These are phyloP conservation scores for Gossypium bickii DNA, from an alignment of 345 rosid species.

Conservation along the genomic window DNA sequence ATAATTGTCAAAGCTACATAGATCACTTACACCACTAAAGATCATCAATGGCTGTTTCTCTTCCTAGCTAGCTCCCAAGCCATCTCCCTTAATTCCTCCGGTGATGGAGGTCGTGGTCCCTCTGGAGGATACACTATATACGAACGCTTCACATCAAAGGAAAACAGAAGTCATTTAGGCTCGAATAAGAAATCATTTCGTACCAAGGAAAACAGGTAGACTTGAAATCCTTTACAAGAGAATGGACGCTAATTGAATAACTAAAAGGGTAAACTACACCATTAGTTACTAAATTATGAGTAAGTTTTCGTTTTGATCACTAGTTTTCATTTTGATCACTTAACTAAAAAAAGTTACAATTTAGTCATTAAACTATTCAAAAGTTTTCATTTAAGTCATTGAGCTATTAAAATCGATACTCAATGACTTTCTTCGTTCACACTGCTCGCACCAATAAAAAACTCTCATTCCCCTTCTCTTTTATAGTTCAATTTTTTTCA, in stretches of 20 bases:
- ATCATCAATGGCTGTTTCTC: conserved; percentile 27
- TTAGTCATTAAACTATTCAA: no score
- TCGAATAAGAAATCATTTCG: background rate
- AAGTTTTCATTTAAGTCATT: no score
- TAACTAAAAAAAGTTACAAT: no score
- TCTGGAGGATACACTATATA: conserved; percentile 53
- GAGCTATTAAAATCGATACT: no score
- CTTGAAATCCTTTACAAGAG: background rate
- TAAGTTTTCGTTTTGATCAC: no score
- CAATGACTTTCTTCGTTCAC: no score
- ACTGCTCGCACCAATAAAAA: no score
- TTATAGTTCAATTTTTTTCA: no score
- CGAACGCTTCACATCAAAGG: conserved; percentile 39
- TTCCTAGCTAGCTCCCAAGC: conserved; percentile 54
- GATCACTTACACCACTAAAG: conserved; percentile 12
- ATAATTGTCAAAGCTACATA: background rate
- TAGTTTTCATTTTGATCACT: no score
- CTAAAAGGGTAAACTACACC: no score
- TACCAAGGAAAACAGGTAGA: background rate
- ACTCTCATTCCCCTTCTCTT: no score
- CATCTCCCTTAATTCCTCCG: conserved; percentile 68
- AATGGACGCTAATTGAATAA: background rate
- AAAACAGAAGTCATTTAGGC: conserved; percentile 1
- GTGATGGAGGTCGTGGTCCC: conserved; percentile 49
- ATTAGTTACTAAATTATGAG: no score